Evolutionary conservation across 306 rosid genomes (phyloP), one percentile per base, ranked within the genome.

Genomic region (Rubus parviflorus): DNA sequence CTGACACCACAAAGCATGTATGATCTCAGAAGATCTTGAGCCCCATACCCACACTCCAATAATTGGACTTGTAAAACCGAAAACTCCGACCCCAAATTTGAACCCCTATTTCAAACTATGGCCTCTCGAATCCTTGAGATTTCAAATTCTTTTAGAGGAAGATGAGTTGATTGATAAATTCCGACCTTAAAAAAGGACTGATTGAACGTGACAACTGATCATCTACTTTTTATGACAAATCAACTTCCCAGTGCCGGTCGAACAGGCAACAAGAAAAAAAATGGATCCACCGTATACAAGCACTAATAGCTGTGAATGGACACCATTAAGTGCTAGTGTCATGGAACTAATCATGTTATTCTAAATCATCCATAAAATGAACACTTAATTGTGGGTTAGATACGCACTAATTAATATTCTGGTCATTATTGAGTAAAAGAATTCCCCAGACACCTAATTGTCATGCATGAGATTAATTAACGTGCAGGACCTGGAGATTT

Each of bases 171-270:
- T 30, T 30, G 35, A 30, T 0, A 30, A 30, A 30, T 30, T 30
- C 35, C 2, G 35, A 30, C 35, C 35, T 30, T 30, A 30, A 30
- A 30, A 30, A 30, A 30, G 35, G 35, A 30, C 35, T 30, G 35
- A 30, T 30, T 30, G 35, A 30, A 30, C 35, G 35, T 30, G 35
- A 30, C 2, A 30, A 30, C 30, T 56, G 62, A 5, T 25, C 17
- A 23, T 13, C 11, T 60, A 23, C 40, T 60, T 60, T 13, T 13
- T 25, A 11, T 61, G 42, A 61, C 41, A 6, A 25, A 60, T 23
- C 77, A 42, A 16, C 49, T 58, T 9, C 45, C 64, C 5, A 43
- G 43, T 74, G 77, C 77, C 57, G 69, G 68, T 35, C 69, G 45
- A 16, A 43, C 46, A 43, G 77, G 17, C 42, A 45, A 45, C 77